Base-by-base conservation (phyloP, 108 stramenopile genomes). In the Fragilariopsis cylindrus region DNA sequence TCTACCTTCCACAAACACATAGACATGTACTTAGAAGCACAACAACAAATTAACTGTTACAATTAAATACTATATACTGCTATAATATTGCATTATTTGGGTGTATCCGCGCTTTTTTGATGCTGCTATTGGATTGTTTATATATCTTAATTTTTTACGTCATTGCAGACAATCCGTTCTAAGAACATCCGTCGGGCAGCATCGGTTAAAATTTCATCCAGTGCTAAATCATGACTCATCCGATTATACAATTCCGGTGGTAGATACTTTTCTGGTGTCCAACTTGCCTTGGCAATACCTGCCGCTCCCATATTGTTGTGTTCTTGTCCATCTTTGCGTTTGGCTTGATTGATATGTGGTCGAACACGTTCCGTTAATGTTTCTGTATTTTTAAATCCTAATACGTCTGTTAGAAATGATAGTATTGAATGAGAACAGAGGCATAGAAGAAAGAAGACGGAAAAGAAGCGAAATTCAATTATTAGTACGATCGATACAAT, bases 201-300 rank as follows among this genome's bases (percentile, higher is more conserved):
- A 72, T 93, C 92, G 2, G 90, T 93, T 45, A 93, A 58, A 39
- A 93, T 82, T 57, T 91, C 90, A 70, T 93, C 92, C 63, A 93
- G 60, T 11, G 92, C 92, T 72, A 93, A 78, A 78, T 89, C 84
- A 52, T 88, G 82, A 60, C 88, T 93, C 92, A 93, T 93, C 40
- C 75, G 74, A 56, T 81, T 85, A 71, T 89, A 88, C 56, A 80
- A 81, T 15, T 73, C 78, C 5, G 80, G 73, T 46, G 81, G 73
- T 15, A 93, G 72, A 49, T 90, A 90, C 44, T 87, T 75, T 66
- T 90, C 84, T 11, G 89, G 85, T 16, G 72, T 82, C 89, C 89
- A 93, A 55, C 84, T 87, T 12, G 92, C 88, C 48, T 93, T 89
- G 45, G 77, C 75, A 69, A 92, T 90, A 1, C 86, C 83, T 3